Evolutionary conservation across 2,329 filamentous ascomycete genomes (phyloP), one percentile per base, ranked within the genome.

Genomic region (Annulohypoxylon truncatum): DNA sequence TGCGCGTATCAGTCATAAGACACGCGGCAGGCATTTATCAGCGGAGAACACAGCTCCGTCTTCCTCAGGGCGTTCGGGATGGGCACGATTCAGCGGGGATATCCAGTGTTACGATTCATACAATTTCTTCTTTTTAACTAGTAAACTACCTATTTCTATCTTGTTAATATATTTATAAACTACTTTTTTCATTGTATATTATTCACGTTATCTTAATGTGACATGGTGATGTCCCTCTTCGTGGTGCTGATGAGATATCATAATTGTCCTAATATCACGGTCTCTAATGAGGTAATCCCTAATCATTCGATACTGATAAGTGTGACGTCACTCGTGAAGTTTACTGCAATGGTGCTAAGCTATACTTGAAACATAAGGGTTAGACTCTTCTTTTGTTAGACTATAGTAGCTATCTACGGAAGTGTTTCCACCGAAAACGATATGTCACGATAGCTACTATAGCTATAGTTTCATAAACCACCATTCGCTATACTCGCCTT

Each of bases 91-190:
- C 46, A 42, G 31, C 42, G 50, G 44, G 58, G 54, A 53, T 48
- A 52, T 69, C 42, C 46, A 52, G 38, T 54, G 24, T 64, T 61
- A 64, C 57, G 61, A 65, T 65, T 55, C 44, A 65, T 67, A 67
- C 20, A 26, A 31, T 44, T 57, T 56, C 51, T 33, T 46, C 48
- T 18, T 58, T 26, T 65, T 33, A 52, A 29, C 35, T 58, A 42
- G 31, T 61, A 60, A 47, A 55, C 31, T 35, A 44, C 26, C 22
- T 35, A 44, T 22, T 55, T 47, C 40, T 52, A 55, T 62, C 53
- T 59, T 66, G 61, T 60, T 68, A 68, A 66, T 66, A 65, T n/a
- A 50, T 55, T 53, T 48, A 20, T 46, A 60, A 29, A 50, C 35
- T 44, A 46, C 2, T 57, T 50, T 50, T 57, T 54, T 55, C 26